A percentile compares a stretch with the other conserved stretches of the same genome.
phyloP scores from a whole-genome alignment of 2,329 filamentous ascomycete genomes.

The Amauroascus verrucosus region DNA sequence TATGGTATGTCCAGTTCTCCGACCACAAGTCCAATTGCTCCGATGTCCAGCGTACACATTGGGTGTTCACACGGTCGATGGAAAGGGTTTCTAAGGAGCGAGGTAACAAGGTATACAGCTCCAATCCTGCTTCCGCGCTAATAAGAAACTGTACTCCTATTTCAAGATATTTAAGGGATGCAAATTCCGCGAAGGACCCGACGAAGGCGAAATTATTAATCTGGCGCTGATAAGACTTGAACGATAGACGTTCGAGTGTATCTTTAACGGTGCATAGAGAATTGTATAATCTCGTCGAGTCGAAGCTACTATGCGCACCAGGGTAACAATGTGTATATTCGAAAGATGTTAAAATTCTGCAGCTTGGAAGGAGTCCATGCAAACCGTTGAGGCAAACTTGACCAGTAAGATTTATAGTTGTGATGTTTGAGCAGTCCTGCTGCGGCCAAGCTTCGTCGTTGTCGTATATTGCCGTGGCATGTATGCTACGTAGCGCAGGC shows the following conservation, averaged over 20 bases:
- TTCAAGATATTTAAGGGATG: not conserved
- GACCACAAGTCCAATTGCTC: not conserved
- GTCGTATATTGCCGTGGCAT: not conserved
- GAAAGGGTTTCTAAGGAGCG: not conserved
- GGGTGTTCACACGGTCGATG: not conserved
- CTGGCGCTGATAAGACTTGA: not conserved
- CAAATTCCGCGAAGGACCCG: slow-evolving; percentile 5
- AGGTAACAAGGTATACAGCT: not conserved
- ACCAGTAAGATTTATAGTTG: not conserved
- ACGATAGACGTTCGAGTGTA: not conserved
- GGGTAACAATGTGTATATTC: slow-evolving; percentile 8
- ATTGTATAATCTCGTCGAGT: not conserved
- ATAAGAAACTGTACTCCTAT: not conserved
- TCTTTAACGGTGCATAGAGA: slow-evolving; percentile 3
- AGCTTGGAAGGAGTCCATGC: slow-evolving; percentile 1
- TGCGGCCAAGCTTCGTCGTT: not conserved
- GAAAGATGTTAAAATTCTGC: slow-evolving; percentile 12
- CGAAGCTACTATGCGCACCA: not conserved
- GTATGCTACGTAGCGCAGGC: not conserved
- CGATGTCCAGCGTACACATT: not conserved
- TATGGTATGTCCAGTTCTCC: not conserved
- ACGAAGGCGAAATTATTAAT: not conserved
- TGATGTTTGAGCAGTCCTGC: not conserved
- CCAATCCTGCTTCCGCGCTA: not conserved
- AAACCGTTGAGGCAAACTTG: slow-evolving; percentile 5